Percentiles rank a stretch among this genome's conserved stretches.
Conservation (phyloP, 148 eudicot genomes). For the Arbutus unedo region DNA sequence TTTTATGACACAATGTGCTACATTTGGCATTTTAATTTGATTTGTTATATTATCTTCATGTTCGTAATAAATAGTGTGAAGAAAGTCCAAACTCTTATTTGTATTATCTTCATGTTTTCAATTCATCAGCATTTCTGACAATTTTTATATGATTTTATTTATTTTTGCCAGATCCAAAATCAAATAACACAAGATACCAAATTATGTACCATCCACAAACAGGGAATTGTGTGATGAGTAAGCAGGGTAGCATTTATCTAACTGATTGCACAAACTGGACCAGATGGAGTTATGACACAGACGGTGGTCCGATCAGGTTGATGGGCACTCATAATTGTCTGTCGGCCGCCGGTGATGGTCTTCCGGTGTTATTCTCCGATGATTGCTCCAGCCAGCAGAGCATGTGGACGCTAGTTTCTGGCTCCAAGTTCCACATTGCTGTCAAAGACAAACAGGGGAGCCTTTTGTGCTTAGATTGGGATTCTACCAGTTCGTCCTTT, state of each 20-base stretch:
- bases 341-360: conserved; percentile 17
- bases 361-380: conserved; percentile 15
- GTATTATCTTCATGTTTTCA: neutral
- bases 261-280: conserved; percentile 18
- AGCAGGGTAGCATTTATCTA: neutral
- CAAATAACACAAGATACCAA: conserved; percentile 8
- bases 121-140: neutral
- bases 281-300: conserved; percentile 23
- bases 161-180: conserved; percentile 16
- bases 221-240: conserved; percentile 29
- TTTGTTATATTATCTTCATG: too few species aligned
- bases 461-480: conserved; percentile 35
- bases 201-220: conserved; percentile 37
- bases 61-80: too few species aligned
- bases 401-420: conserved; percentile 28
- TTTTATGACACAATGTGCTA: too few species aligned
- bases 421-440: conserved; percentile 30
- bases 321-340: conserved; percentile 19
- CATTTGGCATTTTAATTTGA: too few species aligned
- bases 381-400: conserved; percentile 26
- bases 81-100: neutral
- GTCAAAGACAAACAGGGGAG: conserved; percentile 25
- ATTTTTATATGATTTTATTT: neutral
- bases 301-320: conserved; percentile 22
- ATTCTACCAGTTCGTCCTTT: conserved; percentile 7